Evolutionary conservation across 78 protist species (phyloP).

Genomic region (Cavenderia fasciculata): DNA sequence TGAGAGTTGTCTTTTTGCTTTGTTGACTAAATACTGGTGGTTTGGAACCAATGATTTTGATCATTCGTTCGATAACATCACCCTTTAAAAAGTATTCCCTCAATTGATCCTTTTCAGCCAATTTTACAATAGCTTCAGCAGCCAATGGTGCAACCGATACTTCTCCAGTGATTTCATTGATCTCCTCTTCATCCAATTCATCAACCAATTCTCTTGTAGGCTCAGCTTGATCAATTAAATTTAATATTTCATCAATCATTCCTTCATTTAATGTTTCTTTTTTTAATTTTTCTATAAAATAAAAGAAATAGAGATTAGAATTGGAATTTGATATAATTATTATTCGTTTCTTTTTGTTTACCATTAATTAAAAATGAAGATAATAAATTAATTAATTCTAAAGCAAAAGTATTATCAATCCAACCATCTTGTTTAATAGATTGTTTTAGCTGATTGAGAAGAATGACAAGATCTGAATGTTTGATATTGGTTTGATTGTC

Average conservation of each 20-base stretch:
- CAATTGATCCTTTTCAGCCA: slow-evolving; percentile 22
- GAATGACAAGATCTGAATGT: background rate
- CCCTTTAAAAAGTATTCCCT: slow-evolving; percentile 12
- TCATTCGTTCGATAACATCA: slow-evolving; percentile 21
- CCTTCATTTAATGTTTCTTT: slow-evolving; percentile 45
- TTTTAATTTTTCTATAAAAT: slow-evolving; percentile 15
- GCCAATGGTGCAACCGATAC: slow-evolving; percentile 56
- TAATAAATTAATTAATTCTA: slow-evolving; percentile 3
- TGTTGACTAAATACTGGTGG: slow-evolving; percentile 41
- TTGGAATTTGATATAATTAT: background rate
- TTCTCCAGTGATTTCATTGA: slow-evolving; percentile 1
- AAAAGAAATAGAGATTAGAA: background rate
- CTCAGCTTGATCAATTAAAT: slow-evolving; percentile 34
- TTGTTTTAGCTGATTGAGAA: background rate
- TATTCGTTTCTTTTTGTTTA: background rate
- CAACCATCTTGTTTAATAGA: slow-evolving; percentile 50
- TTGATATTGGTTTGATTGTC: background rate
- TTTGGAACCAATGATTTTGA: slow-evolving; percentile 11
- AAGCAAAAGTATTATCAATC: slow-evolving; percentile 45
- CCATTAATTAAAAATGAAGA: slow-evolving; percentile 4
- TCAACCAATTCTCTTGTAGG: slow-evolving; percentile 21
- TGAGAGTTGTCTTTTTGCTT: slow-evolving; percentile 10
- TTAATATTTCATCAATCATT: slow-evolving; percentile 13
- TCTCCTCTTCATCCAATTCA: slow-evolving; percentile 35
- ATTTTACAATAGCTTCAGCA: slow-evolving; percentile 21